Evolutionary conservation across 2,329 filamentous ascomycete species (phyloP), one percentile per base, ranked within the genome.

Genomic region (Epichloe uncinata): DNA sequence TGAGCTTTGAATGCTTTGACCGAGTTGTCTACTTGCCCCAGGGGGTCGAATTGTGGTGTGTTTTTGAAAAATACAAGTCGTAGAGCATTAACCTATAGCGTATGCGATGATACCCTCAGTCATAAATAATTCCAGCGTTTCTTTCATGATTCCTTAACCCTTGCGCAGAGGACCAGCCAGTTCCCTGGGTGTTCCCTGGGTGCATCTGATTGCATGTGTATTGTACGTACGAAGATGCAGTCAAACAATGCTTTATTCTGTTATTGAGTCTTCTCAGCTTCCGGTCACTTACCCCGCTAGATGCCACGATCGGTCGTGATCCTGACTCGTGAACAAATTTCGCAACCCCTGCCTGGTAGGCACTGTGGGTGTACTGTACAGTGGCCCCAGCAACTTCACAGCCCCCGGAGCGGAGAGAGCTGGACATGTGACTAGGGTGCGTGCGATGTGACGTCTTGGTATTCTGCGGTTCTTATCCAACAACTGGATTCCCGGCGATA

Each of bases 1-100:
- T 50, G 73, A 75, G 61, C 58, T 75, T 47, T 75, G 60, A 66
- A 33, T n/a, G 36, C 6, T 40, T 41, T 15, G 7, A 26, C 20
- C 5, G 33, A 7, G 12, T 43, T 18, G n/a, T 18, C 18, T 16
- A 30, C 26, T 30, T 9, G 26, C 26, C 26, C 26, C 8, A 9
- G 26, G 26, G 26, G 26, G 26, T 9, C 26, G 26, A 9, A 9
- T 3, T 9, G 26, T 30, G 26, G n/a, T 33, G 2, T 30, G n/a
- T n/a, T 35, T 41, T 8, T 45, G 16, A 30, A 35, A 5, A 12
- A 30, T 11, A 8, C 8, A 20, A 35, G 33, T 20, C 22, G 34
- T 37, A 13, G 26, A 48, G 26, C 16, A 37, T 48, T 15, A 36
- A 16, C 47, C 20, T 43, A 18, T n/a, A 43, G 47, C 38, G 20